Base-by-base conservation (phyloP, 495 filamentous ascomycete genomes). In the Talaromyces borbonicus region DNA sequence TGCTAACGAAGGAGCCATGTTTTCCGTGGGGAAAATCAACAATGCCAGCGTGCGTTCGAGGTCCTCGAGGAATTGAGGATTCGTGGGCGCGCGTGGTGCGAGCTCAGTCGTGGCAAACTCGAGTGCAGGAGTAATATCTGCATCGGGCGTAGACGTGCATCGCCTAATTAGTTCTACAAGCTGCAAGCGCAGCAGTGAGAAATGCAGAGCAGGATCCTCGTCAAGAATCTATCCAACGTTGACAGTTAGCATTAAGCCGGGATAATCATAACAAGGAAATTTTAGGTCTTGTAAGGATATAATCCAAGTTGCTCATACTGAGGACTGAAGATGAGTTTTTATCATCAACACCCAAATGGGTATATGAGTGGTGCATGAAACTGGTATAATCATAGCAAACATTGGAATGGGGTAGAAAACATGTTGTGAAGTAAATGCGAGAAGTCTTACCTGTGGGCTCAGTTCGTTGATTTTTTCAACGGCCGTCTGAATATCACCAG, bases 301-400 rank as follows among this genome's bases (percentile, higher is more conserved):
- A 38, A 14, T 43, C 24, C 20, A 25, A 67, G 59, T 65, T 78
- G 79, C 73, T 96, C 90, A 95, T 94, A 85, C 78, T 87, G 79
- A 87, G 78, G 81, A 88, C 79, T 90, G 83, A 89, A 85, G 85
- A 82, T 79, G 82, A 81, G 82, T 87, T 75, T 81, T 84, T 87
- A 75, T 95, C 89, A 87, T 89, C 93, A 87, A 75, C 62, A 78
- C 78, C 80, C 77, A 65, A 71, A 79, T 80, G 80, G 73, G 72
- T 71, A 73, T 97, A 87, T 84, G 90, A 88, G 90, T 97, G 90
- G 90, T 99, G 93, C 90, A 97, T 96, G 92, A 93, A 88, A 89
- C 78, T 69, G 60, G 62, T 87, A 69, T 93, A 94, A 97, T 96
- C 90, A 88, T 90, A 71, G 80, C 78, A 78, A n/a, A 74, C 48